phyloP scores from a whole-genome alignment of 1,284 basidiomycete genomes.

The Ceratobasidium sp. region DNA sequence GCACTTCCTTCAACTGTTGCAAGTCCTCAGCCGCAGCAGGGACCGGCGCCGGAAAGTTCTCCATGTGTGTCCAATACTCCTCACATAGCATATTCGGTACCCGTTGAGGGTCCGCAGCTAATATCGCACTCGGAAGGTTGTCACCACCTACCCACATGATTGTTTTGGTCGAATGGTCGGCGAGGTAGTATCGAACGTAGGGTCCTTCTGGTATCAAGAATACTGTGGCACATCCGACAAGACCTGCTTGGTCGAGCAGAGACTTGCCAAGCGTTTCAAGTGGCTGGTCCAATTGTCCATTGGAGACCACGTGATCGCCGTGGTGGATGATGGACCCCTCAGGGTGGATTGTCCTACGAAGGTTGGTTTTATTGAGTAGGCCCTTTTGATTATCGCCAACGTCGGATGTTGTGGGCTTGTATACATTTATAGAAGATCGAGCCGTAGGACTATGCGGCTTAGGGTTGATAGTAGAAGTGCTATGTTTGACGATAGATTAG shows the following conservation, averaged over 20 bases:
- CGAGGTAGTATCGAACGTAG: not conserved
- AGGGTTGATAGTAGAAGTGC: too few species aligned
- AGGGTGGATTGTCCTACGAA: not conserved
- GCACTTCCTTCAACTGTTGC: not conserved
- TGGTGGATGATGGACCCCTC: not conserved
- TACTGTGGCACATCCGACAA: not conserved
- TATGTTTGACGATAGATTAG: too few species aligned
- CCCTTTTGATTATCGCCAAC: too few species aligned
- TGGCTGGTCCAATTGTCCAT: not conserved
- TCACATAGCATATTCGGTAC: not conserved
- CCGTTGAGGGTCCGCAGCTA: not conserved
- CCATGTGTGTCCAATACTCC: slow-evolving; percentile 24
- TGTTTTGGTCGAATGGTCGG: not conserved
- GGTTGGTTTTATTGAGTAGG: not conserved
- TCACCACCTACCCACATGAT: not conserved
- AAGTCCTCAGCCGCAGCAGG: not conserved
- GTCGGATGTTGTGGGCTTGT: too few species aligned
- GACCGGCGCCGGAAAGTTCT: slow-evolving; percentile 6
- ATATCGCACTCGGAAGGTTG: not conserved
- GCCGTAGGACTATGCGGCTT: not conserved
- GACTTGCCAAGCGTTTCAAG: not conserved
- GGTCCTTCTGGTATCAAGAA: not conserved
- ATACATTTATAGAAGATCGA: too few species aligned
- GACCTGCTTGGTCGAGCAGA: not conserved
- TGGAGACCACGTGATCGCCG: not conserved